Conservation (phyloP, 2,329 filamentous ascomycete genomes). For the Orbilia quercus region DNA sequence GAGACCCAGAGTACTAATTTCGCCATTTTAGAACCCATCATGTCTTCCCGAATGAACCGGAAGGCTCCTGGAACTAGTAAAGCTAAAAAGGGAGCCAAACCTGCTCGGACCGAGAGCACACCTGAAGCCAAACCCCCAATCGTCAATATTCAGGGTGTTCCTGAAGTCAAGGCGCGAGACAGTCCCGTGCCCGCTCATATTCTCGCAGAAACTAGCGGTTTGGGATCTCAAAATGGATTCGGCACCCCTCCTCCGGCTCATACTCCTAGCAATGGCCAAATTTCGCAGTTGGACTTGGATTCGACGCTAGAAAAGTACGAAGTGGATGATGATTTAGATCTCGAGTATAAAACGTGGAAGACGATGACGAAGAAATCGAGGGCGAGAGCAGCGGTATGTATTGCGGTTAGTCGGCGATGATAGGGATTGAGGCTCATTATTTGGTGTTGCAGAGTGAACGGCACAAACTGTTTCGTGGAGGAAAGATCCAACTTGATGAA, state of each 20-base stretch:
- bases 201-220: conserved; percentile 69
- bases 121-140: conserved; percentile 77
- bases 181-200: conserved; percentile 61
- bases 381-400: conserved; percentile 66
- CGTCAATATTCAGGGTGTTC: conserved; percentile 68
- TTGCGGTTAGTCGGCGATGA: conserved; percentile 10
- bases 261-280: conserved; percentile 71
- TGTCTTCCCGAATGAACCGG: conserved; percentile 87
- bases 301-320: conserved; percentile 73
- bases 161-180: conserved; percentile 65
- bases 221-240: conserved; percentile 75
- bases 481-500: conserved; percentile 85
- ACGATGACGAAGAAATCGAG: conserved; percentile 97
- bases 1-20: conserved; percentile 38
- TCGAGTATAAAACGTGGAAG: conserved; percentile 97
- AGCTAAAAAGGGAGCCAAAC: conserved; percentile 79
- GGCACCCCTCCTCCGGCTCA: conserved; percentile 77
- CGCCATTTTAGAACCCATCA: conserved; percentile 78
- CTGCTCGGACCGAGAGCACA: conserved; percentile 80
- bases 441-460: conserved; percentile 81
- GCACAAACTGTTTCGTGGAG: conserved; percentile 83
- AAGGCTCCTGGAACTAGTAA: conserved; percentile 85
- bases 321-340: conserved; percentile 77
- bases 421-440: conserved; percentile 20
- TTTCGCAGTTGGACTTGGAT: conserved; percentile 81